phyloP scores from a whole-genome alignment of 306 rosid species.

The Medicago arabica region DNA sequence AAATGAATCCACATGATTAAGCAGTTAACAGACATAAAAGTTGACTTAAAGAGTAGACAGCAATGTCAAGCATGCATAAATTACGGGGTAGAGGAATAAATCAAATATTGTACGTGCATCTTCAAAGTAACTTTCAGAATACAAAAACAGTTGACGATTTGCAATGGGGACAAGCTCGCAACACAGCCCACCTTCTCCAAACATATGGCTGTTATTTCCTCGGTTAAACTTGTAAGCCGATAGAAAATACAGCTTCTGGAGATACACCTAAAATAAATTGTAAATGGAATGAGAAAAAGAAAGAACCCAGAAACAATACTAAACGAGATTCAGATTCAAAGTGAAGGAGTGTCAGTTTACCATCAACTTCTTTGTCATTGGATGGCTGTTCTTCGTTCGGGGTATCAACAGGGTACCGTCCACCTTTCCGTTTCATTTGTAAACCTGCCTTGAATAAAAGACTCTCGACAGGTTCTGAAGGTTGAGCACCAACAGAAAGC shows the following conservation, averaged over 20 bases:
- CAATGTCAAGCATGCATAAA: conserved; percentile 20
- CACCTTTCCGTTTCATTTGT: conserved; percentile 65
- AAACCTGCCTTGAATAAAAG: conserved; percentile 75
- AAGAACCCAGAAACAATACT: background rate
- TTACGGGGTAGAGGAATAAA: conserved; percentile 4
- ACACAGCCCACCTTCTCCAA: conserved; percentile 30
- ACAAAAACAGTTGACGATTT: conserved; percentile 26
- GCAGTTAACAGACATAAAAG: conserved; percentile 5
- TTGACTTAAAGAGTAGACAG: background rate
- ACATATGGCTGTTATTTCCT: conserved; percentile 27
- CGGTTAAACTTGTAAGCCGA: conserved; percentile 50
- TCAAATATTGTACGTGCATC: background rate
- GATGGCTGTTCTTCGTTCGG: conserved; percentile 51
- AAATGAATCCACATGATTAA: conserved; percentile 15
- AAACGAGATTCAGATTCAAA: conserved; percentile 30
- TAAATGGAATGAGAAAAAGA: conserved; percentile 35
- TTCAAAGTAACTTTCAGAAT: conserved; percentile 29
- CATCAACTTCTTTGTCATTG: conserved; percentile 38
- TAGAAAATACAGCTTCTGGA: conserved; percentile 50
- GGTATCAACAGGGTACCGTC: conserved; percentile 53
- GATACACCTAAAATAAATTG: conserved; percentile 47
- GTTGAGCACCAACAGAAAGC: conserved; percentile 96
- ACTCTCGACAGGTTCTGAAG: conserved; percentile 78
- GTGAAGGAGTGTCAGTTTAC: conserved; percentile 39
- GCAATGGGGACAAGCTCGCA: conserved; percentile 27